Evolutionary conservation across 345 rosid species (phyloP).

Genomic region (Iberis pinnata): DNA sequence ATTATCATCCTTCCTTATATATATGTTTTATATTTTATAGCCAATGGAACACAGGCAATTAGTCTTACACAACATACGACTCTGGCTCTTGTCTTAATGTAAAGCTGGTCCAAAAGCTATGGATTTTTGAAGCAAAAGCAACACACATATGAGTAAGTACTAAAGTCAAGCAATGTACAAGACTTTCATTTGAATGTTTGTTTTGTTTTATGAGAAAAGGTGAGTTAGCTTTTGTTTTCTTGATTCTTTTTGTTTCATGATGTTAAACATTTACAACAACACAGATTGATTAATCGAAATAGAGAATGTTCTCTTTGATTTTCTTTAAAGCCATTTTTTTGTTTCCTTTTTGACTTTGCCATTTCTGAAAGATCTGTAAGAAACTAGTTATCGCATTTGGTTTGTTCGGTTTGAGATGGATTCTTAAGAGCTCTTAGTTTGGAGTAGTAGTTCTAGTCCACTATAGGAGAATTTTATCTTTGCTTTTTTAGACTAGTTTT

Average conservation of each 20-base stretch:
- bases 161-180: slow-evolving; percentile 18
- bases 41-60: slow-evolving; percentile 20
- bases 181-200: slow-evolving; percentile 10
- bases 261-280: slow-evolving; percentile 25
- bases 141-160: slow-evolving; percentile 23
- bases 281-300: slow-evolving; percentile 18
- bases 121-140: slow-evolving; percentile 13
- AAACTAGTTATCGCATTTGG: too few relatives aligned
- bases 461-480: too few relatives aligned
- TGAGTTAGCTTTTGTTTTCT: slow-evolving; percentile 17
- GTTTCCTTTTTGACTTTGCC: too few relatives aligned
- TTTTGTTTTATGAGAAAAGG: neutral
- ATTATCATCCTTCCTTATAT: slow-evolving; percentile 23
- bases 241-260: slow-evolving; percentile 15
- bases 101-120: slow-evolving; percentile 11
- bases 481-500: too few relatives aligned
- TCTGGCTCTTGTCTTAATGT: slow-evolving; percentile 16
- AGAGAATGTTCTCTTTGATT: neutral
- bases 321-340: neutral
- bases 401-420: too few relatives aligned
- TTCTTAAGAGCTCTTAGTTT: too few relatives aligned
- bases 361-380: too few relatives aligned
- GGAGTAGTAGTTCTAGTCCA: too few relatives aligned
- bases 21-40: slow-evolving; percentile 28
- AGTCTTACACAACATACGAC: slow-evolving; percentile 23